Evolutionary conservation across 2,329 filamentous ascomycete genomes (phyloP), one percentile per base, ranked within the genome.

Genomic region (Pestalotiopsis sp.): DNA sequence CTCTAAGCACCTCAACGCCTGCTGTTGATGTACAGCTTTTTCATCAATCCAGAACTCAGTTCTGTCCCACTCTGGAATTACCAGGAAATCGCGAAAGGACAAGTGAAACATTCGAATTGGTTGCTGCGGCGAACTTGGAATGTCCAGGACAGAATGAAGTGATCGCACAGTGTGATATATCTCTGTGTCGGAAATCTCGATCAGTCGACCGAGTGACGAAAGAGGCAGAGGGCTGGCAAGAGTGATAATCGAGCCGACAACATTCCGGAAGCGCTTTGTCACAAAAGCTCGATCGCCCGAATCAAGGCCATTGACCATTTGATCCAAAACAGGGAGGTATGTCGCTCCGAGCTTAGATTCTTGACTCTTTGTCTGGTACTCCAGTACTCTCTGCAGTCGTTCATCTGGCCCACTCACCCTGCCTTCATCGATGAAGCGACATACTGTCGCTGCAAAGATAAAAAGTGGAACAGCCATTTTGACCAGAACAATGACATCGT

Each of bases 401-500:
- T 45, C 27, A 11, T 38, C 36, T 2, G 66, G 66, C 3, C 23
- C 62, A 7, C 58, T 57, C 27, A 31, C 14, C 13, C 1, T 66
- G 11, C 56, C 74, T 66, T 45, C 74, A 2, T 25, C 61, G 20
- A 81, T 68, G 27, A 79, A 77, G 0, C 73, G 75, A 52, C 73
- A 78, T 2, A 75, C 69, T 2, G 79, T 81, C 23, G 77, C 72
- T 2, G 78, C 80, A 60, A 76, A 79, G 65, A 81, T 80, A 69
- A 81, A 81, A 0, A 83, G 70, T 0, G 80, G 79, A 5, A 72
- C 68, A 13, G 80, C 75, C 71, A 77, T 79, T 31, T 71, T 9
- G 23, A 63, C 38, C 11, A 67, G 39, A 3, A 20, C 25, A 23
- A 14, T 5, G 0, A 57, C 12, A 14, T 62, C 66, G 13, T 17